These are phyloP conservation scores for Penicillium sp. DNA, from an alignment of 2,329 filamentous ascomycete genomes.

Conservation along the genomic window DNA sequence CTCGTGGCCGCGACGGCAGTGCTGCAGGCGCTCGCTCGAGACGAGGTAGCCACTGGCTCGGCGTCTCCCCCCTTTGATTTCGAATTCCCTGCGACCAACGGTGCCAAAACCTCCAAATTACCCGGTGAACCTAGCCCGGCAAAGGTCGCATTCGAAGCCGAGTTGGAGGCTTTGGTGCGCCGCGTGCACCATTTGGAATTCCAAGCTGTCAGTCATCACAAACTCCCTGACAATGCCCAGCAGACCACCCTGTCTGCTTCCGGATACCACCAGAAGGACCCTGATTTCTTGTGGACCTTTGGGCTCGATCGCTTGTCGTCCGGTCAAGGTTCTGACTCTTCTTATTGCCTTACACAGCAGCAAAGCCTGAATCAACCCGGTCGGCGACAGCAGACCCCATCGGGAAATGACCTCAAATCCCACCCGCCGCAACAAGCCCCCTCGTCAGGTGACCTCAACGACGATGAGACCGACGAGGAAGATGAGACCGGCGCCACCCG, in stretches of 20 bases:
- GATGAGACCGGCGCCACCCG: constrained; percentile 49
- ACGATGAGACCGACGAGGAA: constrained; percentile 37
- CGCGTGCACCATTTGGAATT: constrained; percentile 79
- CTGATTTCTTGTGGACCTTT: constrained; percentile 30
- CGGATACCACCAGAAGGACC: constrained; percentile 47
- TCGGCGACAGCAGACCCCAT: constrained; percentile 32
- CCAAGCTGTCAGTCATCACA: constrained; percentile 53
- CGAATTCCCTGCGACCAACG: constrained; percentile 41
- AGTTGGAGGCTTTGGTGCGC: constrained; percentile 70
- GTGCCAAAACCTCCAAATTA: constrained; percentile 56
- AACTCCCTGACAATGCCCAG: constrained; percentile 73
- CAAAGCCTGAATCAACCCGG: constrained; percentile 34
- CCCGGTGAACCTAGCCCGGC: constrained; percentile 70
- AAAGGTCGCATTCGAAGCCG: constrained; percentile 73
- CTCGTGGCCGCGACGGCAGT: constrained; percentile 43
- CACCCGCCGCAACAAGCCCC: constrained; percentile 14
- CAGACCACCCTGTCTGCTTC: constrained; percentile 58
- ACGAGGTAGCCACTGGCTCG: constrained; percentile 29
- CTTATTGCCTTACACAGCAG: constrained; percentile 31
- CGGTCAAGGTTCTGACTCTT: constrained; percentile 31
- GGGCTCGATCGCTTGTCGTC: constrained; percentile 30
- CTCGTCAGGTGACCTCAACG: constrained; percentile 26
- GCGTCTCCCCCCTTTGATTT: constrained; percentile 33
- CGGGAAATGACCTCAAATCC: constrained; percentile 23
- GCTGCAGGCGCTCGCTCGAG: constrained; percentile 42